Evolutionary conservation across 2,329 filamentous ascomycete genomes (phyloP).

Genomic region (Davidsoniella australis): DNA sequence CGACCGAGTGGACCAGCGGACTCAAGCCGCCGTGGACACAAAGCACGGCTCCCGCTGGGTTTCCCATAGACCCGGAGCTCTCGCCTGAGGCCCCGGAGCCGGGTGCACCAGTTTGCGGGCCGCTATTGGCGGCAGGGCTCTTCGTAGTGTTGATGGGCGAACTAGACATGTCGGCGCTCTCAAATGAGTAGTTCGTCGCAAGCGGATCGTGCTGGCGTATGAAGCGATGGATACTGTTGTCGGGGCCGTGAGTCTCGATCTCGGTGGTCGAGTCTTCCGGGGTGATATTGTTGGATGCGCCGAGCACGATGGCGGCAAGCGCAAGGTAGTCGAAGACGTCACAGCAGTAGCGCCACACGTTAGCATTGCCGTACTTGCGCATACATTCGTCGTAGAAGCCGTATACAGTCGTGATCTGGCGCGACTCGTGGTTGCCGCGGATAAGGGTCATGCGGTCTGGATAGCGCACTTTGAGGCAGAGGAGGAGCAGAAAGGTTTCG

Average conservation of each 20-base stretch:
- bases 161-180: not conserved
- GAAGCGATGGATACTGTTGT: conserved; percentile 35
- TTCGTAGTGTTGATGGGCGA: conserved; percentile 9
- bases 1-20: conserved; percentile 79
- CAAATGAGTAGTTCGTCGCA: conserved; percentile 37
- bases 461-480: conserved; percentile 93
- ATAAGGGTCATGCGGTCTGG: conserved; percentile 95
- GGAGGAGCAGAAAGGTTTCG: conserved; percentile 85
- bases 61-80: conserved; percentile 45
- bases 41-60: conserved; percentile 66
- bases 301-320: conserved; percentile 77
- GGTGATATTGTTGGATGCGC: conserved; percentile 52
- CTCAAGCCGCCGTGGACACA: conserved; percentile 92
- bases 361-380: conserved; percentile 88
- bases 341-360: conserved; percentile 94
- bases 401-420: conserved; percentile 94
- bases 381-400: conserved; percentile 97
- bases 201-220: not conserved
- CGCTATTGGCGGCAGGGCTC: conserved; percentile 8
- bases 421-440: conserved; percentile 85
- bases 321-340: conserved; percentile 96
- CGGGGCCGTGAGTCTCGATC: conserved; percentile 81
- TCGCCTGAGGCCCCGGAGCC: conserved; percentile 63
- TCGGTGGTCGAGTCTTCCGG: conserved; percentile 58
- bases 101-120: conserved; percentile 44